Evolutionary conservation across 108 stramenopile species (phyloP).

Genomic region (Thalassiosira profunda): DNA sequence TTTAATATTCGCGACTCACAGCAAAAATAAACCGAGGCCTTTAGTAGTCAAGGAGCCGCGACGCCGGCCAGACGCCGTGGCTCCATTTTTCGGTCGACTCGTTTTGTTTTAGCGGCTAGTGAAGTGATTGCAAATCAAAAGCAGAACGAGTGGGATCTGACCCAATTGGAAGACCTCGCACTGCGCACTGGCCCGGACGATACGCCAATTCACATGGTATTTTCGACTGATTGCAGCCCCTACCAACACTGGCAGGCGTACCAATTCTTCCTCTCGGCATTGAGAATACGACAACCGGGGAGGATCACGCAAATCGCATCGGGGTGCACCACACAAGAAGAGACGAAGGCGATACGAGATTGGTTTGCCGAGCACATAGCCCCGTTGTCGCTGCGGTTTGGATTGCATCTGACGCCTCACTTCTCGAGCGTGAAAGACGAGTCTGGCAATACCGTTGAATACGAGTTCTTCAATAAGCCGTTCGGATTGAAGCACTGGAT

Average conservation of each 20-base stretch:
- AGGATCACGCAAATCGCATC: constrained; percentile 88
- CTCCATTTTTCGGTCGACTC: too few relatives aligned
- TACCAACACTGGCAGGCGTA: constrained; percentile 93
- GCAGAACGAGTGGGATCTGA: constrained; percentile 1
- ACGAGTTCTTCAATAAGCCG: constrained; percentile 93
- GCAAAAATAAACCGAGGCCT: too few relatives aligned
- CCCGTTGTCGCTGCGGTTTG: constrained; percentile 46
- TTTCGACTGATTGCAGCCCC: constrained; percentile 79
- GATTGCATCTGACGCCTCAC: constrained; percentile 70
- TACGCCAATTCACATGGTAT: constrained; percentile 16
- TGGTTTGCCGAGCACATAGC: constrained; percentile 45
- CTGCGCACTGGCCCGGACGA: neutral
- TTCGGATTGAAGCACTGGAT: constrained; percentile 81
- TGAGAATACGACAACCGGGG: constrained; percentile 69
- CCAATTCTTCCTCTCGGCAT: constrained; percentile 71
- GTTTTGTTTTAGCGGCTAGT: too few relatives aligned
- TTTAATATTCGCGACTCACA: too few relatives aligned
- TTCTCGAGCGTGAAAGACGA: constrained; percentile 34
- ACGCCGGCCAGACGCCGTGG: too few relatives aligned
- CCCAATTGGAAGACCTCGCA: neutral
- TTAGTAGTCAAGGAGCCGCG: too few relatives aligned
- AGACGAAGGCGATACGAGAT: constrained; percentile 5
- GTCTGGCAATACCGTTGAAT: constrained; percentile 33
- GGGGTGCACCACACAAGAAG: constrained; percentile 42
- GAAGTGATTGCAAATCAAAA: neutral